Conservation (phyloP, 257 asterid genomes). For the Misopates orontium region DNA sequence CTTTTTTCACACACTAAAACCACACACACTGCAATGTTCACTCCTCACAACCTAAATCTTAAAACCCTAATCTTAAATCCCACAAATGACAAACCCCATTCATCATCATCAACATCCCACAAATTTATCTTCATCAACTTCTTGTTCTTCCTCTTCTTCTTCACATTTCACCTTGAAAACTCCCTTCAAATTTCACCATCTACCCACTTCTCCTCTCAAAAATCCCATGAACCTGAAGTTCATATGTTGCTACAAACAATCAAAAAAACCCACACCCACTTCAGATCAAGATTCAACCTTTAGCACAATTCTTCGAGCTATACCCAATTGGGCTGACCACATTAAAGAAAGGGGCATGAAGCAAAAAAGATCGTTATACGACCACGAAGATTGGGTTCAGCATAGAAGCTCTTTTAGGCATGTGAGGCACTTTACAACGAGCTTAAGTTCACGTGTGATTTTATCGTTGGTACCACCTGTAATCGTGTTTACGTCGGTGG, state of each 20-base stretch:
- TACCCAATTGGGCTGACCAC: constrained; percentile 83
- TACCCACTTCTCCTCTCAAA: constrained; percentile 31
- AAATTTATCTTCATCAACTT: constrained; percentile 36
- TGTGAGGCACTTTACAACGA: constrained; percentile 60
- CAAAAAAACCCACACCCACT: constrained; percentile 33
- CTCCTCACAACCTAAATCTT: constrained; percentile 17
- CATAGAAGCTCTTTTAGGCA: constrained; percentile 84
- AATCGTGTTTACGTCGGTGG: constrained; percentile 70
- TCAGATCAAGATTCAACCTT: constrained; percentile 36
- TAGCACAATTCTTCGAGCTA: constrained; percentile 41
- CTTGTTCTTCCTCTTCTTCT: constrained; percentile 37
- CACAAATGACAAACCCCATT: constrained; percentile 43
- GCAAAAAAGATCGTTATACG: constrained; percentile 59
- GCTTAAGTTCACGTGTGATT: constrained; percentile 76
- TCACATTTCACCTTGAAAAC: constrained; percentile 29
- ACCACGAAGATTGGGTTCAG: constrained; percentile 71
- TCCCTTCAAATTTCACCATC: constrained; percentile 37
- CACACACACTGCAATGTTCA: constrained; percentile 38
- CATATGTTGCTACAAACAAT: constrained; percentile 39
- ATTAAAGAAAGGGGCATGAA: constrained; percentile 65
- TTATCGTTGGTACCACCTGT: constrained; percentile 86
- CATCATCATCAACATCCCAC: constrained; percentile 31
- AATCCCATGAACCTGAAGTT: constrained; percentile 27
- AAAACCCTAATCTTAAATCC: constrained; percentile 33
- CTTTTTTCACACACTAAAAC: constrained; percentile 26